A percentile compares a stretch with the other conserved stretches of the same genome.
Conservation (phyloP, 139 green algal genomes). For the Gonium pectorale region DNA sequence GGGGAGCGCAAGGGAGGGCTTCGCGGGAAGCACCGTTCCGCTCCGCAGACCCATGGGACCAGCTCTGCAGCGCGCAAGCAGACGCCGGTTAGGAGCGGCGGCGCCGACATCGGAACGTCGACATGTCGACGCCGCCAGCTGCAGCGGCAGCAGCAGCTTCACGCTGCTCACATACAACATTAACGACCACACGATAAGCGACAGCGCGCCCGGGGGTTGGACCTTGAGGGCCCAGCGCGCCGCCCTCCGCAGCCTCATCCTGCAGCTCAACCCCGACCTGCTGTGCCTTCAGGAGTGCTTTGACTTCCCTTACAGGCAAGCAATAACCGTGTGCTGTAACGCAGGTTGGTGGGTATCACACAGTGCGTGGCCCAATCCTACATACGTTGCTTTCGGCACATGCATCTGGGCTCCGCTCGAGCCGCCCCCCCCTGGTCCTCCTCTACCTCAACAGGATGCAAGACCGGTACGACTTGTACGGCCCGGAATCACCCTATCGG, state of each 20-base stretch:
- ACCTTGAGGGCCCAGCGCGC: neutral
- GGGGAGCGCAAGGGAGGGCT: too few relatives aligned
- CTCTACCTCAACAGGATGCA: neutral
- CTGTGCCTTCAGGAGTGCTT: slow-evolving; percentile 39
- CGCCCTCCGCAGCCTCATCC: neutral
- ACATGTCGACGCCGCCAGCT: too few relatives aligned
- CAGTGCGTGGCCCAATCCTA: neutral
- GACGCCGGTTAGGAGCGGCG: too few relatives aligned
- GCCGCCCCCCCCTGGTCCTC: neutral
- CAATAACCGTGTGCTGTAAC: too few relatives aligned
- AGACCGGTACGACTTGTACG: slow-evolving; percentile 10
- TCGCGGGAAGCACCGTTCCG: too few relatives aligned
- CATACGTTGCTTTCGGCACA: neutral
- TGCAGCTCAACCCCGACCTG: neutral
- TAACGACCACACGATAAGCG: neutral
- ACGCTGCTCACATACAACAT: slow-evolving; percentile 20
- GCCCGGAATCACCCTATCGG: neutral
- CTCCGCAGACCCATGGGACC: too few relatives aligned
- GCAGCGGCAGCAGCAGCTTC: too few relatives aligned
- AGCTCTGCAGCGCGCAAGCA: too few relatives aligned
- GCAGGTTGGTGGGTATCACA: too few relatives aligned
- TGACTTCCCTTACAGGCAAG: neutral
- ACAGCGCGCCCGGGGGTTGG: neutral
- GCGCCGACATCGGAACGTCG: too few relatives aligned
- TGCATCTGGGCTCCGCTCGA: neutral